These are phyloP conservation scores for Candida sithepensis DNA, from an alignment of 805 yeast genomes.

Conservation along the genomic window DNA sequence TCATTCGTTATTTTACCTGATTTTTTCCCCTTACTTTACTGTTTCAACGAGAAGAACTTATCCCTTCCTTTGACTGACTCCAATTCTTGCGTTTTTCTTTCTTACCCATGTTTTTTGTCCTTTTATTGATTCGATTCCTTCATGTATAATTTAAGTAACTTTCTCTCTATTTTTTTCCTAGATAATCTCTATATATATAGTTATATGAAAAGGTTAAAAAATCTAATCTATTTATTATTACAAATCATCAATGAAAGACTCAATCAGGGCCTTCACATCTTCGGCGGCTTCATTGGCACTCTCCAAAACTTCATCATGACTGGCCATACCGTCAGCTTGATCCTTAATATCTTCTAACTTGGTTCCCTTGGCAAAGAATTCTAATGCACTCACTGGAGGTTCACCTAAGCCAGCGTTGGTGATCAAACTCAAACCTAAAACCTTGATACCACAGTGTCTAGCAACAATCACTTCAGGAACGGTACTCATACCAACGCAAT, in stretches of 20 bases:
- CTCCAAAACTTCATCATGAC: conserved; percentile 87
- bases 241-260: conserved; percentile 43
- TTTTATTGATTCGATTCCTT: background rate
- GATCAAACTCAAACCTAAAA: conserved; percentile 79
- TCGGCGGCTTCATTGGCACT: conserved; percentile 75
- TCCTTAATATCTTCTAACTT: conserved; percentile 36
- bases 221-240: background rate
- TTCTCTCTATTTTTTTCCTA: background rate
- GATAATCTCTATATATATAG: background rate
- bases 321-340: conserved; percentile 71
- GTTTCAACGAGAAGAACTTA: background rate
- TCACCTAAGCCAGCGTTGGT: conserved; percentile 79
- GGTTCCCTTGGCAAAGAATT: conserved; percentile 25
- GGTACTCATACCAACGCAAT: conserved; percentile 96
- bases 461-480: conserved; percentile 95
- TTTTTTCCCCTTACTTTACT: too few species aligned
- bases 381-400: conserved; percentile 64
- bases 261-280: conserved; percentile 73
- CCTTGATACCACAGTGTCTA: conserved; percentile 79
- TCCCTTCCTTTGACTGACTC: background rate
- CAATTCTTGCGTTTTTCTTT: background rate
- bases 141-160: background rate
- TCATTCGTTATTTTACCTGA: too few species aligned
- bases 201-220: background rate
- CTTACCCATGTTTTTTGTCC: background rate